Base-by-base conservation (phyloP, 2,329 filamentous ascomycete species). In the Emmonsia crescens region DNA sequence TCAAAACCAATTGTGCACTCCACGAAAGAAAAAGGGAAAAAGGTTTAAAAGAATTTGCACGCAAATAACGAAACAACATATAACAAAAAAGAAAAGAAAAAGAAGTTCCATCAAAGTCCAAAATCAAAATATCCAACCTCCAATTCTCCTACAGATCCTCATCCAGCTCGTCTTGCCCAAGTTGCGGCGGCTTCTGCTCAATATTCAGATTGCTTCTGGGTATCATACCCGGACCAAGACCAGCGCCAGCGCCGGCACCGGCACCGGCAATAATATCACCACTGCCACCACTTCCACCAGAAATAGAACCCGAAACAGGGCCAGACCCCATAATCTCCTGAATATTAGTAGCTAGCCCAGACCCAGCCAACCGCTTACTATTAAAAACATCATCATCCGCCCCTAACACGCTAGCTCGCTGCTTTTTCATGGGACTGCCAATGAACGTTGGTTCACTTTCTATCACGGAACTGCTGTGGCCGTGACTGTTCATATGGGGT, bases 361-460 rank as follows among this genome's bases (percentile, higher is more conserved):
- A 68, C n/a, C 69, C 76, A 19, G 21, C 56, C 48, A 79, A 72
- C 42, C 77, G 71, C 61, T 71, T 72, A 48, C 75, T 71, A 27
- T 56, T 56, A 56, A 78, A 65, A 6, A 73, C 70, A 48, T 74
- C 71, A 57, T 76, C 73, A 56, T 78, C 76, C 16, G 75, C 71
- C 33, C 73, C 72, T 12, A 76, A 77, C 24, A 78, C 74, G 61
- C 76, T 78, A 2, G 77, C 75, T 40, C 77, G 72, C 58, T 78
- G 76, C 67, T 78, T 77, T 66, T 79, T 79, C 65, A 79, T 64
- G 0, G 77, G 77, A 64, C 77, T 79, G 8, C 77, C 77, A 3
- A 78, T 64, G 57, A 76, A 76, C 29, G 65, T 66, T 9, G 71
- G 72, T 40, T 70, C 72, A 52, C 73, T 73, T n/a, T 60, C 59